phyloP scores from a whole-genome alignment of 306 rosid species.

The Cucumis cinereus region DNA sequence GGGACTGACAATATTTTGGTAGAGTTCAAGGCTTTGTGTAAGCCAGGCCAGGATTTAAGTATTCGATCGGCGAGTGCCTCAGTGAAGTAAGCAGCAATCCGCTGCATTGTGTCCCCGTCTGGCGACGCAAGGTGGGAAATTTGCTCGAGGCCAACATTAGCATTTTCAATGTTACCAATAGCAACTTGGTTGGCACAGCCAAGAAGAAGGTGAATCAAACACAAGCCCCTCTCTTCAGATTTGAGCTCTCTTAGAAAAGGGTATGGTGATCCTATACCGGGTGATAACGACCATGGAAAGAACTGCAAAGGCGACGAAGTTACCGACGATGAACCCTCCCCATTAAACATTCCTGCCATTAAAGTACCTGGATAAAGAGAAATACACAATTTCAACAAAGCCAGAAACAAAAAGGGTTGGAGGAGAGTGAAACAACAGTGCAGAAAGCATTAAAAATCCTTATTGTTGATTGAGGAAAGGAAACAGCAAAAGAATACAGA shows the following conservation, averaged over 20 bases:
- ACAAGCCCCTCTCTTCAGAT: slow-evolving; percentile 41
- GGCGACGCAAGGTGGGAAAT: slow-evolving; percentile 62
- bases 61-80: slow-evolving; percentile 66
- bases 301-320: slow-evolving; percentile 22
- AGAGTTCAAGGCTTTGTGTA: slow-evolving; percentile 47
- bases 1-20: slow-evolving; percentile 36
- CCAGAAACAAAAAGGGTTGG: background rate
- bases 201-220: slow-evolving; percentile 39
- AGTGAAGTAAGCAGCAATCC: slow-evolving; percentile 61
- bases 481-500: background rate
- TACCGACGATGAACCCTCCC: slow-evolving; percentile 29
- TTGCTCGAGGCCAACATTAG: slow-evolving; percentile 53
- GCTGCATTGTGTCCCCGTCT: slow-evolving; percentile 56
- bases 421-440: background rate
- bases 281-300: slow-evolving; percentile 23
- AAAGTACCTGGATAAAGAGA: background rate
- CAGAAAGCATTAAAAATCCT: background rate
- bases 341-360: slow-evolving; percentile 24
- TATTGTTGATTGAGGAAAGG: background rate
- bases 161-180: slow-evolving; percentile 52
- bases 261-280: slow-evolving; percentile 44
- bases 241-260: slow-evolving; percentile 41
- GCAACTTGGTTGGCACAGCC: slow-evolving; percentile 66
- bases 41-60: slow-evolving; percentile 53
- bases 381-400: background rate